A percentile compares a stretch with the other conserved stretches of the same genome.
phyloP scores from a whole-genome alignment of 768 basidiomycete species.

The Lactifluus echinatus region DNA sequence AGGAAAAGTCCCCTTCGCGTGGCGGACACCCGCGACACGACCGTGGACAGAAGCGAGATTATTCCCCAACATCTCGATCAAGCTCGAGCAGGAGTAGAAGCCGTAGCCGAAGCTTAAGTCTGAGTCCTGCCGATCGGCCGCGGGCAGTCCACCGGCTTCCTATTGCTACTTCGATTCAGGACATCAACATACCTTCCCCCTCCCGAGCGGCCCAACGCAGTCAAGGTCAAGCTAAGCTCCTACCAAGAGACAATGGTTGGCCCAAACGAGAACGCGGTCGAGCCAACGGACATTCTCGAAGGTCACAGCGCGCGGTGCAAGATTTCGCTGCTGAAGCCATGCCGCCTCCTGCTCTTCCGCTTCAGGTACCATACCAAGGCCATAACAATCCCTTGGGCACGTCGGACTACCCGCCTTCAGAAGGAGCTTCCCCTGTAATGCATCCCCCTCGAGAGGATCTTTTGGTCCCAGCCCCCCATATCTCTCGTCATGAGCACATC shows the following conservation, averaged over 20 bases:
- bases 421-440: neutral
- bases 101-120: conserved; percentile 27
- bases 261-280: conserved; percentile 20
- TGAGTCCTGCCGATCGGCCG: conserved; percentile 43
- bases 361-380: neutral
- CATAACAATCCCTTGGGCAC: neutral
- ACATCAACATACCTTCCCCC: conserved; percentile 17
- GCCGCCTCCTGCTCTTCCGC: conserved; percentile 18
- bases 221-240: conserved; percentile 15
- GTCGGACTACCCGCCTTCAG: neutral
- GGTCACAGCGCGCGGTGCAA: conserved; percentile 2
- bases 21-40: conserved; percentile 7
- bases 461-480: conserved; percentile 2
- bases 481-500: conserved; percentile 4
- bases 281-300: conserved; percentile 10
- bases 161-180: conserved; percentile 33
- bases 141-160: conserved; percentile 61
- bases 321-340: conserved; percentile 8
- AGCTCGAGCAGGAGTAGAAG: conserved; percentile 51
- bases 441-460: conserved; percentile 9
- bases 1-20: conserved; percentile 7
- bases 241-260: conserved; percentile 21
- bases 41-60: conserved; percentile 31
- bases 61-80: conserved; percentile 47
- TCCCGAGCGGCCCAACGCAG: conserved; percentile 7